Base-by-base conservation (phyloP, 495 filamentous ascomycete genomes). In the Polyplosphaeria fusca region DNA sequence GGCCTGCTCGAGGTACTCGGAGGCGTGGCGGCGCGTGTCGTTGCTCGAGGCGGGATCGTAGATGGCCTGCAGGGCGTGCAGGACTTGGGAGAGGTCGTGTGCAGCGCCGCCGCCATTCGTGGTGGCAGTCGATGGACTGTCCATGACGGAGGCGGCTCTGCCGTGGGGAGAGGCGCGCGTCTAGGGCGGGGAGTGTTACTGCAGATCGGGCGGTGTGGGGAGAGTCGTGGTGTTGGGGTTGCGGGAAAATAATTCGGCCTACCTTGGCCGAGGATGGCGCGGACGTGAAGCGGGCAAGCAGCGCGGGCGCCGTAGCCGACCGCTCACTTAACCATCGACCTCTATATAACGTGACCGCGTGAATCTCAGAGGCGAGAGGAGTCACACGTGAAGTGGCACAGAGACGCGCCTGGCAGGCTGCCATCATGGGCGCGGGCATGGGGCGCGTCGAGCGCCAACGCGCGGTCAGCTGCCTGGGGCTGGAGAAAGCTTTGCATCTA, bases 11-110 rank as follows among this genome's bases (percentile, higher is more conserved):
- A 99, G 83, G 68, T 87, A 95, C 5, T 78, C 65, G 47, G 89
- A 82, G 35, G 93, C 93, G 64, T 94, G 79, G 67, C 86, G 81
- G 43, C 93, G 91, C n/a, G 85, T 74, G 46, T 87, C 82, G 72
- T 96, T 96, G 46, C 85, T 76, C 22, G 89, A 91, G 48, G 84
- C 78, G 19, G 91, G 84, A 61, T 82, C 85, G 74, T 97, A 90
- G 48, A 95, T 85, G 55, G 92, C 81, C 42, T 91, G 79, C 51
- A 99, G 79, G 23, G 94, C 93, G 50, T 86, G 79, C 67, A 89
- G 79, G 47, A 97, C 91, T 64, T 77, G 79, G 7, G 76, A 71
- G 61, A 78, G 58, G 35, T 67, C 67, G 42, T 50, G 42, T 37
- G 25, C 28, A 23, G 28, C 58, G 47, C 44, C 32, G 47, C 47